Base-by-base conservation (phyloP, 306 rosid species). In the Prunus dulcis region DNA sequence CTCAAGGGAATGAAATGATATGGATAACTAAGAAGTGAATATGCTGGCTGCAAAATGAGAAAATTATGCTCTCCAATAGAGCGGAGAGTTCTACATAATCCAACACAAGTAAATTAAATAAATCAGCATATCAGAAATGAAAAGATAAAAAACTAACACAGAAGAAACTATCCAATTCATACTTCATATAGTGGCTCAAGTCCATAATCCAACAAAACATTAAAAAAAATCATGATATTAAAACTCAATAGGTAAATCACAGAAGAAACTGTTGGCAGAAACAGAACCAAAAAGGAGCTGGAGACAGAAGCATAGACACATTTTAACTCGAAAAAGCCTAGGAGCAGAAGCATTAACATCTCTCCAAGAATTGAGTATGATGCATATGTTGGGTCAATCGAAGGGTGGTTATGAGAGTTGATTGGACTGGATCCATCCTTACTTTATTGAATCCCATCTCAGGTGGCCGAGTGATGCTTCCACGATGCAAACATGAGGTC, bases 241-340 rank as follows among this genome's bases (percentile, higher is more conserved):
- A 30, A 56, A 30, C 53, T 6, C 56, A 50, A 70, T 49, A 25
- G 60, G n/a, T 32, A 64, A 25, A 19, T 55, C 60, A 9, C 60
- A 46, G 11, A 46, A 53, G 20, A 19, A 53, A 5, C n/a, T 53
- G n/a, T 5, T 53, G 22, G 58, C 22, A 53, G 58, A 18, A 53
- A 75, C 14, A 55, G 22, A 67, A 56, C 12, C 12, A 30, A n/a
- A 25, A 22, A 66, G 13, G 12, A 9, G 64, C 0, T 2, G 18
- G 38, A 58, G 1, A 20, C 49, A 14, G 13, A 67, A n/a, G 51
- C 14, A 28, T 12, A 1, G 13, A 32, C 19, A 5, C 11, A 22
- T 12, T 9, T 72, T 49, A 66, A 62, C 63, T 50, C 20, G 28
- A 12, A 34, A 76, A 77, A 23, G 60, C 63, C 70, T 27, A 73